These are phyloP conservation scores for Bathelium albidoporum DNA, from an alignment of 495 filamentous ascomycete species.

Conservation along the genomic window DNA sequence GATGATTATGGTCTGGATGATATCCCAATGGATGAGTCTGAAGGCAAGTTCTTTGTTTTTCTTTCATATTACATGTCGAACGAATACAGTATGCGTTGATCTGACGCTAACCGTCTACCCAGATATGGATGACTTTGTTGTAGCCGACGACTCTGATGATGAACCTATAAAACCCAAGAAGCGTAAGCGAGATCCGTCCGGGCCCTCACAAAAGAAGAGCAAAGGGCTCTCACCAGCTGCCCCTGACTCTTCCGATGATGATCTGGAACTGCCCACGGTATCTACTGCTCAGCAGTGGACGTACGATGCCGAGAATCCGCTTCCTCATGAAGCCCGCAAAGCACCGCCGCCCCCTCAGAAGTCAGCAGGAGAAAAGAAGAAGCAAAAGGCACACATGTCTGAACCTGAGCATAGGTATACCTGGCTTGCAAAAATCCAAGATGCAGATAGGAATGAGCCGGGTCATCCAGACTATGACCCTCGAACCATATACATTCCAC, in stretches of 20 bases:
- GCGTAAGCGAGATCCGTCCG: slow-evolving; percentile 53
- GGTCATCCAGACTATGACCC: slow-evolving; percentile 88
- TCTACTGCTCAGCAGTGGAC: slow-evolving; percentile 80
- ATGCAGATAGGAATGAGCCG: slow-evolving; percentile 69
- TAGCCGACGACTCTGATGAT: slow-evolving; percentile 70
- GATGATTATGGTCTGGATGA: slow-evolving; percentile 59
- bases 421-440: slow-evolving; percentile 78
- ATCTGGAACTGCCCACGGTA: slow-evolving; percentile 47
- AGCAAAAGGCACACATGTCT: slow-evolving; percentile 64
- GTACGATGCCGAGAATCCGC: slow-evolving; percentile 66
- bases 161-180: slow-evolving; percentile 58
- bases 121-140: slow-evolving; percentile 81
- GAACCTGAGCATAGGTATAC: slow-evolving; percentile 75
- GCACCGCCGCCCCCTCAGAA: slow-evolving; percentile 33
- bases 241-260: slow-evolving; percentile 36
- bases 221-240: slow-evolving; percentile 36
- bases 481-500: slow-evolving; percentile 81
- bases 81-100: not conserved
- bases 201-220: slow-evolving; percentile 46
- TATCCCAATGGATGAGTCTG: slow-evolving; percentile 50
- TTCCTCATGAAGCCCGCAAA: slow-evolving; percentile 47
- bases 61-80: not conserved
- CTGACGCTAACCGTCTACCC: not conserved
- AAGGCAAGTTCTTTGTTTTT: slow-evolving; percentile 33
- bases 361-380: slow-evolving; percentile 34